Percentiles rank a stretch among this genome's conserved stretches.
Evolutionary conservation across 164 flowering plant species (phyloP).

Genomic region (Buxus sempervirens): DNA sequence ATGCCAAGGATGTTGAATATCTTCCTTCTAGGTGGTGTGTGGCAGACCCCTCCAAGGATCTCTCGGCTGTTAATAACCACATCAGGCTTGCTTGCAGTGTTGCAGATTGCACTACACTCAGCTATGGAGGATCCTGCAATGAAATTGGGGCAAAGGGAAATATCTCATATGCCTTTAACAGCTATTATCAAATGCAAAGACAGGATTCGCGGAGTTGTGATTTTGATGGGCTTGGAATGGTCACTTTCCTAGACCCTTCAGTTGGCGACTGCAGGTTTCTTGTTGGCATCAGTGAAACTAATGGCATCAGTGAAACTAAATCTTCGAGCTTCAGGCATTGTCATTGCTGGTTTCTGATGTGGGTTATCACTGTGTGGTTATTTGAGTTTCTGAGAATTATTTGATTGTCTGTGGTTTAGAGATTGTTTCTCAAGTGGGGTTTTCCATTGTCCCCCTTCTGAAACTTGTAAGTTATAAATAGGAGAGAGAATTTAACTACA

Average conservation of each 20-base stretch:
- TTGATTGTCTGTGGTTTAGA: slow-evolving; percentile 16
- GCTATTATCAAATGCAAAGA: slow-evolving; percentile 79
- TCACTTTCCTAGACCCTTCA: slow-evolving; percentile 82
- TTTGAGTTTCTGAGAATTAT: slow-evolving; percentile 15
- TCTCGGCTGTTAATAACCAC: slow-evolving; percentile 56
- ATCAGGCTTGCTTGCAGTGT: slow-evolving; percentile 67
- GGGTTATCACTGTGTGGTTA: slow-evolving; percentile 24
- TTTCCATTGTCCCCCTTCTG: slow-evolving; percentile 22
- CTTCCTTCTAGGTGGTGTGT: slow-evolving; percentile 93
- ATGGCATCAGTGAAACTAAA: slow-evolving; percentile 29
- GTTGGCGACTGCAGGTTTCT: slow-evolving; percentile 84
- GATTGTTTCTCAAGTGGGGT: slow-evolving; percentile 25
- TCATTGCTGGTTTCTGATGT: slow-evolving; percentile 5
- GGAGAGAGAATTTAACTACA: slow-evolving; percentile 16
- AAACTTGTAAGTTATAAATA: slow-evolving; percentile 15
- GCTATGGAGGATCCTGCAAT: slow-evolving; percentile 86
- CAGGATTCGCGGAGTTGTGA: slow-evolving; percentile 72
- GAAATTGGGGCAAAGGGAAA: slow-evolving; percentile 80
- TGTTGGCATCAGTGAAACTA: slow-evolving; percentile 57
- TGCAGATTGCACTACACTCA: slow-evolving; percentile 85
- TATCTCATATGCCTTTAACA: slow-evolving; percentile 88
- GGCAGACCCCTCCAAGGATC: slow-evolving; percentile 65
- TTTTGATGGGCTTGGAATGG: slow-evolving; percentile 85
- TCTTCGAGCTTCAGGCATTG: slow-evolving; percentile 15
- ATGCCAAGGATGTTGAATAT: slow-evolving; percentile 71